Evolutionary conservation across 169 alveolate genomes (phyloP).

Genomic region (Sarcocystis neurona): DNA sequence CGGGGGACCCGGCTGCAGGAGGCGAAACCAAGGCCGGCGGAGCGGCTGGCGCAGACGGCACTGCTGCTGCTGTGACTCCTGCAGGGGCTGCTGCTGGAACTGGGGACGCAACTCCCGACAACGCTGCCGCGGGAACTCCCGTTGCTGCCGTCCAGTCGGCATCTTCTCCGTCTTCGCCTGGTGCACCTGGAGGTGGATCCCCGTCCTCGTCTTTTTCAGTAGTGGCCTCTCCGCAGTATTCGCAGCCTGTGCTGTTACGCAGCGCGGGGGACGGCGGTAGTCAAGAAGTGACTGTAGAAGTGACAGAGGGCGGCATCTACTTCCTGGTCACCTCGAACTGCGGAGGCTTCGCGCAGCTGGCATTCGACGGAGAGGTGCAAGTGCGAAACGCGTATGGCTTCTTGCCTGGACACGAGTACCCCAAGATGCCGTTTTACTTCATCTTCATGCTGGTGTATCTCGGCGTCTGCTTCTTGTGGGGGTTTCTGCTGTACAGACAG

Average conservation of each 20-base stretch:
- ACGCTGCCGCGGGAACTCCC: background rate
- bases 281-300: background rate
- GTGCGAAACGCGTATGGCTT: slow-evolving; percentile 28
- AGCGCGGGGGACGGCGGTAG: background rate
- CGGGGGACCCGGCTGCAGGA: background rate
- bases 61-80: background rate
- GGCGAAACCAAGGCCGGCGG: background rate
- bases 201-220: background rate
- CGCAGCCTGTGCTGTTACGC: background rate
- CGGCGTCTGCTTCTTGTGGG: slow-evolving; percentile 18
- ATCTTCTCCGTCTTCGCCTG: background rate
- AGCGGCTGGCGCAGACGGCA: background rate
- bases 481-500: background rate
- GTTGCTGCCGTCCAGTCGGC: background rate
- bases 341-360: slow-evolving; percentile 17
- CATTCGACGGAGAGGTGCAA: background rate
- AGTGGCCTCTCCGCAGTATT: background rate
- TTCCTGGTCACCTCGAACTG: slow-evolving; percentile 36
- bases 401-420: slow-evolving; percentile 37
- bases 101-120: background rate
- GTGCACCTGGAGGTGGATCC: background rate
- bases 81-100: background rate
- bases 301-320: slow-evolving; percentile 30
- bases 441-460: background rate
- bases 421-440: slow-evolving; percentile 1